Percentiles rank a stretch among this genome's conserved stretches.
phyloP scores from a whole-genome alignment of 2,329 filamentous ascomycete genomes.

The Calonectria crousiana region DNA sequence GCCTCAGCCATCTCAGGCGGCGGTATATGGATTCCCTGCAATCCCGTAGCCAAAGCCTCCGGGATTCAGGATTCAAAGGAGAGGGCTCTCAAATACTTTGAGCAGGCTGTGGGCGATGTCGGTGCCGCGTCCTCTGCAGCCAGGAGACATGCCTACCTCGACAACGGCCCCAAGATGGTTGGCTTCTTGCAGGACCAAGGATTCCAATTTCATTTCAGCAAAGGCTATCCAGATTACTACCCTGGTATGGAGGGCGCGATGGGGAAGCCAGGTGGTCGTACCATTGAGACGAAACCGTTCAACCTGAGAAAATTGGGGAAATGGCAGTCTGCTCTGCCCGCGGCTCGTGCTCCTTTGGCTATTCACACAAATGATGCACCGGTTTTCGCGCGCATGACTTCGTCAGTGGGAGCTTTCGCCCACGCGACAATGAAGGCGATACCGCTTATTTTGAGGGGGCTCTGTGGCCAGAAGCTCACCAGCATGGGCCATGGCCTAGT shows the following conservation, averaged over 20 bases:
- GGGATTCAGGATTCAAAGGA: neutral
- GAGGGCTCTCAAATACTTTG: neutral
- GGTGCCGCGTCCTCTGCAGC: neutral
- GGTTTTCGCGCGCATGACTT: neutral
- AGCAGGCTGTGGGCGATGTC: neutral
- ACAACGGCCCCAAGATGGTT: neutral
- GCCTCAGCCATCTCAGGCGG: neutral
- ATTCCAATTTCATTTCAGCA: conserved; percentile 1
- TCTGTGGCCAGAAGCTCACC: neutral
- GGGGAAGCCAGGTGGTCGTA: neutral
- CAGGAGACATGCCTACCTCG: neutral
- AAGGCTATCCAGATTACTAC: neutral
- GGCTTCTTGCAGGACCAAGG: neutral
- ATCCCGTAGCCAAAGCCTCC: neutral
- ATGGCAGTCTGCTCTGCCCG: neutral
- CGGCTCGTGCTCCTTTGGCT: neutral
- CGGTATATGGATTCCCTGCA: neutral
- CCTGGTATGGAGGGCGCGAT: neutral
- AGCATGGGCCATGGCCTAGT: neutral
- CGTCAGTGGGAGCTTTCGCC: neutral
- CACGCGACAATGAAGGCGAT: neutral
- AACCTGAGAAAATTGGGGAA: neutral
- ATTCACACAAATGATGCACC: conserved; percentile 1
- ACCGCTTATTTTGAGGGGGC: neutral
- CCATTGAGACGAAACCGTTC: conserved; percentile 3